Base-by-base conservation (phyloP, 1,284 basidiomycete species). In the Cerioporus squamosus region DNA sequence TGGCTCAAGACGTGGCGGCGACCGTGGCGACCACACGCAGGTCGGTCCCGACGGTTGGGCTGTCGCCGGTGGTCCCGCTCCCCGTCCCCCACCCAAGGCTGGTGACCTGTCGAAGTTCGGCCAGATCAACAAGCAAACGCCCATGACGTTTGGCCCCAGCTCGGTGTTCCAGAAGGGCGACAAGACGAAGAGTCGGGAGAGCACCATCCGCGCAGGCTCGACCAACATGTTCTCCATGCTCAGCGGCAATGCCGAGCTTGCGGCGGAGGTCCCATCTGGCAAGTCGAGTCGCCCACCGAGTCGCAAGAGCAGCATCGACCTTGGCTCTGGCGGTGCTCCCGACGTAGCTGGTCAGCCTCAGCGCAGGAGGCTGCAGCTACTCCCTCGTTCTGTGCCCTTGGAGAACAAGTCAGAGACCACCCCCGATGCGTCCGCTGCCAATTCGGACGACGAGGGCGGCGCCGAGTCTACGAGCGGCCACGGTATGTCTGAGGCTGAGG, bases 201-300 rank as follows among this genome's bases (percentile, higher is more conserved):
- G 90, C 3, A 76, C 95, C 15, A 89, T 93, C 7, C 85, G 94
- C 49, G 87, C 88, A 29, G 87, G 81, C 66, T 95, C 93, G 44
- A 87, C 77, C 56, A 97, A 97, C 76, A 96, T 95, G 91, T 96
- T 96, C 79, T 87, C 86, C 17, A 83, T 91, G 79, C 85, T 93
- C 50, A 83, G 81, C 66, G 86, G 88, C 69, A 80, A 78, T 60
- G 66, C 77, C 29, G 85, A 85, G 57, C 79, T 84, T 23, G 72
- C 78, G 2, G 77, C 73, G 2, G 88, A 86, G 45, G 86, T 85
- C 29, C 69, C 77, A n/a, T 64, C 77, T 33, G 63, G 70, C 69
- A 90, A 83, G 70, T 75, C 77, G 57, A 82, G 74, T 62, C 74
- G 76, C 52, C 77, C 78, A 33, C 75, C 79, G 14, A 81, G 78